Evolutionary conservation across 2,329 filamentous ascomycete species (phyloP).

Genomic region (Diaporthe citriasiana): DNA sequence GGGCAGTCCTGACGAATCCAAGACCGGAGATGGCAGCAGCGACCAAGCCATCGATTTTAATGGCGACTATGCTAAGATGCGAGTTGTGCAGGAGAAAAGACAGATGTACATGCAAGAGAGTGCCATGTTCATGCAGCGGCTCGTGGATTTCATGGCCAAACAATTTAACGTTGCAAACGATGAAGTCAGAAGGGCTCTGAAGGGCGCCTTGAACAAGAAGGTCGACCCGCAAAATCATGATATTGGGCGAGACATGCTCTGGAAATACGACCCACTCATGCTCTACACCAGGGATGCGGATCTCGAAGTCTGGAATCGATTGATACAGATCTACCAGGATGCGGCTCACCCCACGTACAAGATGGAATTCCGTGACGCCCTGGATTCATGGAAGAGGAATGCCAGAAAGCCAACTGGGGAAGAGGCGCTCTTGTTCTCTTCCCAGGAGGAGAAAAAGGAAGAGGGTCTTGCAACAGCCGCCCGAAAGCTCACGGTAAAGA

Average conservation of each 20-base stretch:
- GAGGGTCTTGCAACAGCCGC: constrained; percentile 80
- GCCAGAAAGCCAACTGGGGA: constrained; percentile 82
- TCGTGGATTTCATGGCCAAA: constrained; percentile 85
- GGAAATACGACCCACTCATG: constrained; percentile 89
- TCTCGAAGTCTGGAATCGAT: constrained; percentile 81
- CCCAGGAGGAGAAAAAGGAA: constrained; percentile 87
- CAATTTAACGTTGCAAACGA: constrained; percentile 84
- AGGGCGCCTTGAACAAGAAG: constrained; percentile 73
- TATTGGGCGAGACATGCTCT: constrained; percentile 79
- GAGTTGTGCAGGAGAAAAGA: constrained; percentile 93
- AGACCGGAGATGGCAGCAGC: constrained; percentile 63
- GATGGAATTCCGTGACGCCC: constrained; percentile 83
- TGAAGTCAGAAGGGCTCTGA: constrained; percentile 76
- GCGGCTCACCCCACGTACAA: constrained; percentile 84
- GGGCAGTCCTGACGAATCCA: constrained; percentile 64
- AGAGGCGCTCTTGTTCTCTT: constrained; percentile 91
- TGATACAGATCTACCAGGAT: constrained; percentile 85
- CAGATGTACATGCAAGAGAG: constrained; percentile 87
- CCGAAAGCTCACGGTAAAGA: constrained; percentile 92
- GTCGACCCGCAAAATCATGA: constrained; percentile 80
- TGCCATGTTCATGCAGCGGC: constrained; percentile 79
- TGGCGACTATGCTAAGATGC: constrained; percentile 88
- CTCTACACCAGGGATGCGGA: constrained; percentile 92
- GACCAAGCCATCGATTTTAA: constrained; percentile 69
- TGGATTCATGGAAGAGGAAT: constrained; percentile 83